A percentile compares a stretch with the other conserved stretches of the same genome.
These are phyloP conservation scores for Solanum etuberosum DNA, from an alignment of 257 asterid species.

Conservation along the genomic window DNA sequence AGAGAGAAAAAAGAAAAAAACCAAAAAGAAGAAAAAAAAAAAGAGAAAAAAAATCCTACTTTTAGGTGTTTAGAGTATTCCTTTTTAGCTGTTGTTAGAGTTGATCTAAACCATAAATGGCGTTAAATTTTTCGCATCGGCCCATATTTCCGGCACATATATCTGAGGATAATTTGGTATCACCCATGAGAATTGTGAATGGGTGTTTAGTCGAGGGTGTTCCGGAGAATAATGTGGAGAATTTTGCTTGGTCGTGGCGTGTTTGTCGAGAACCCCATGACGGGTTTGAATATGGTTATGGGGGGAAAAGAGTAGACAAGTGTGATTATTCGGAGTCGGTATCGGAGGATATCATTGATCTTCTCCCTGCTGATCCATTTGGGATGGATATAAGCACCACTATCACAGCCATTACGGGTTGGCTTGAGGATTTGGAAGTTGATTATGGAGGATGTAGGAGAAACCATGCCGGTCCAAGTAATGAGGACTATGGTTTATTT, in stretches of 20 bases:
- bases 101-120: conserved; percentile 34
- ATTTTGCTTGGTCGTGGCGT: conserved; percentile 24
- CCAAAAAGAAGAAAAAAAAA: neutral
- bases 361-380: conserved; percentile 86
- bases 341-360: conserved; percentile 44
- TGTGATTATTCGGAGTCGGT: conserved; percentile 34
- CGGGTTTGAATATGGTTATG: conserved; percentile 14
- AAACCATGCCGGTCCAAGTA: conserved; percentile 11
- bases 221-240: conserved; percentile 45
- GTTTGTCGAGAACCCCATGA: conserved; percentile 22
- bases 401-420: conserved; percentile 64
- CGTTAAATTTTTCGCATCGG: conserved; percentile 72
- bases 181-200: conserved; percentile 54
- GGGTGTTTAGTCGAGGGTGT: conserved; percentile 56
- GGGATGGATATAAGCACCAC: conserved; percentile 75
- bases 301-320: conserved; percentile 28
- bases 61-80: neutral
- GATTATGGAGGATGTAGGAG: conserved; percentile 37
- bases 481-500: conserved; percentile 37
- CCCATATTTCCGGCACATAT: conserved; percentile 40
- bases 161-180: conserved; percentile 52
- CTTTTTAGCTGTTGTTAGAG: conserved; percentile 1
- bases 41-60: neutral
- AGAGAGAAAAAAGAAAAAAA: conserved; percentile 1
- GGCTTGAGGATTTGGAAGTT: conserved; percentile 62